Evolutionary conservation across 495 filamentous ascomycete species (phyloP).

Genomic region (Penicillium diatomitis): DNA sequence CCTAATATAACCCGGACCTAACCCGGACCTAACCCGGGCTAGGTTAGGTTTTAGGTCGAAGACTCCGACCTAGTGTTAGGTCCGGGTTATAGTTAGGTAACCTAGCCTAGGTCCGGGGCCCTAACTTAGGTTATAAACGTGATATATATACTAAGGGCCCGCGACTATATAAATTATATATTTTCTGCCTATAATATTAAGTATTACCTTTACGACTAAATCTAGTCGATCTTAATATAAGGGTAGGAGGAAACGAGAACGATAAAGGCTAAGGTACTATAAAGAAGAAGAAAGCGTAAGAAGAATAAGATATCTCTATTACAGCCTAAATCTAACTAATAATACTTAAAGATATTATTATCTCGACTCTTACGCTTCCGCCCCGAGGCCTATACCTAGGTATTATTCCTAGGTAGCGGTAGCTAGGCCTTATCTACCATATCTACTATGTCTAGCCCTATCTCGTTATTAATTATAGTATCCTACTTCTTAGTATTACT

Average conservation of each 20-base stretch:
- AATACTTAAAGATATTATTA: not conserved
- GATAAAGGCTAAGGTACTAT: not conserved
- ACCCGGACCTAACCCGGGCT: constrained; percentile 4
- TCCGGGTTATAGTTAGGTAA: not conserved
- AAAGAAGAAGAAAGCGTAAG: not conserved
- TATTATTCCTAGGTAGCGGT: not conserved
- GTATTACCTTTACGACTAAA: not conserved
- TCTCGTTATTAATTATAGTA: not conserved
- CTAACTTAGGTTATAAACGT: not conserved
- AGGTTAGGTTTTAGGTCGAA: constrained; percentile 4
- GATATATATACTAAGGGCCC: not conserved
- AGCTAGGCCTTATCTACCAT: not conserved
- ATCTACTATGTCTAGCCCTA: not conserved
- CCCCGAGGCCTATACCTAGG: not conserved
- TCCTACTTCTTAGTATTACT: not conserved
- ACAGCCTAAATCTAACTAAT: not conserved
- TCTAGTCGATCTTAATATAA: not conserved
- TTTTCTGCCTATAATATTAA: no score
- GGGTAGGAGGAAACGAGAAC: not conserved
- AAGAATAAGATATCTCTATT: not conserved
- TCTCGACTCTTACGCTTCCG: not conserved
- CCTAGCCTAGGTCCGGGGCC: not conserved
- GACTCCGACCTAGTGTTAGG: not conserved
- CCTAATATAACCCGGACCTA: constrained; percentile 3
- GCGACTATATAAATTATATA: no score